Evolutionary conservation across 495 filamentous ascomycete genomes (phyloP).

Genomic region (Lophiotrema nucula): DNA sequence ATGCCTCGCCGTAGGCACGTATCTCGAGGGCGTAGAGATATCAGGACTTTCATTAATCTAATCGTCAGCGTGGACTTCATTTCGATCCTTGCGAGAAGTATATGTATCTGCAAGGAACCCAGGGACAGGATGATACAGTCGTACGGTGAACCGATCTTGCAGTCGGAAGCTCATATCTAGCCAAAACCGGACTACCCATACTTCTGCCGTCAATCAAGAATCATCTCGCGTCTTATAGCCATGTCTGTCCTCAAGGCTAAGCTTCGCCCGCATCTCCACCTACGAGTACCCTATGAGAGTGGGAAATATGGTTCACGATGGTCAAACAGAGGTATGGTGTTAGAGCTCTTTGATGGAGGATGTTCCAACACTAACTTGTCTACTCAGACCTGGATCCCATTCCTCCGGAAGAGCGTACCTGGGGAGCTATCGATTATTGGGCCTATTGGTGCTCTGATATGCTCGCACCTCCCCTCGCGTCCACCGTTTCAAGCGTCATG

Average conservation of each 20-base stretch:
- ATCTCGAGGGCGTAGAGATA: no score
- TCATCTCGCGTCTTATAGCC: neutral
- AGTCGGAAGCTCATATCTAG: neutral
- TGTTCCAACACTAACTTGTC: neutral
- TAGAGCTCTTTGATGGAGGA: neutral
- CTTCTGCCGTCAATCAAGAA: no score
- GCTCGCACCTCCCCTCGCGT: constrained; percentile 46
- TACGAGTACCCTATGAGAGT: constrained; percentile 43
- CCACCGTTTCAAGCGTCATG: constrained; percentile 45
- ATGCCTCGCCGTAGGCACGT: constrained; percentile 30
- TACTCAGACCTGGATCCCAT: constrained; percentile 50
- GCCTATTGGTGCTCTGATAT: constrained; percentile 47
- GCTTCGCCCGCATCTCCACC: constrained; percentile 40
- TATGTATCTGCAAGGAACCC: constrained; percentile 34
- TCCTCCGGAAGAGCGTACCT: constrained; percentile 45
- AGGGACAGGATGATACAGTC: no score
- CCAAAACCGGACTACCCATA: no score
- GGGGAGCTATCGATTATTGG: constrained; percentile 47
- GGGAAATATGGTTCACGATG: constrained; percentile 46
- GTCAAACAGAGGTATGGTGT: constrained; percentile 45
- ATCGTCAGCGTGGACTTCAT: neutral
- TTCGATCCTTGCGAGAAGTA: constrained; percentile 15
- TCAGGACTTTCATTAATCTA: no score
- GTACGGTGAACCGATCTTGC: neutral
- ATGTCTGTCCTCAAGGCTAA: constrained; percentile 43